Conservation (phyloP, 1,139 yeast genomes). For the Pichia sp. region DNA sequence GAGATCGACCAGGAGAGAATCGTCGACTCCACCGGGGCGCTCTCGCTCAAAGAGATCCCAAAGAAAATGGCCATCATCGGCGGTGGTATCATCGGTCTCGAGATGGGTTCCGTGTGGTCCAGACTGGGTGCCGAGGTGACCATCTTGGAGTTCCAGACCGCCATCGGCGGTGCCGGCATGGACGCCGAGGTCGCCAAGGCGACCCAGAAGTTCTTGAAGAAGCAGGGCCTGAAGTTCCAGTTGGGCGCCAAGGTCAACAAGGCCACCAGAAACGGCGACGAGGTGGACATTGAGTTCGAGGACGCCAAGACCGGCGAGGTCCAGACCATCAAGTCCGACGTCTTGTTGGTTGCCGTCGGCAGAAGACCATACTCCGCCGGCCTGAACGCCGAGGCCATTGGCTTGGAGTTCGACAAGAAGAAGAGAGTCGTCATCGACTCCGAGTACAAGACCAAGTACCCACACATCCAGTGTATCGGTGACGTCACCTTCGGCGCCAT, state of each 20-base stretch:
- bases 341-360: slow-evolving; percentile 93
- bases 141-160: slow-evolving; percentile 81
- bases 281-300: slow-evolving; percentile 84
- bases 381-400: slow-evolving; percentile 81
- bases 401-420: slow-evolving; percentile 83
- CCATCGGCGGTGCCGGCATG: slow-evolving; percentile 95
- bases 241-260: slow-evolving; percentile 85
- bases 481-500: slow-evolving; percentile 98
- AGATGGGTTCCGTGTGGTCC: slow-evolving; percentile 98
- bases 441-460: slow-evolving; percentile 85
- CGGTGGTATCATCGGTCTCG: slow-evolving; percentile 99
- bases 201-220: slow-evolving; percentile 82
- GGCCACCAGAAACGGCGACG: slow-evolving; percentile 85
- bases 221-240: slow-evolving; percentile 95
- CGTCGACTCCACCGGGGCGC: slow-evolving; percentile 92
- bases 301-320: slow-evolving; percentile 81
- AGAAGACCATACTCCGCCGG: slow-evolving; percentile 97
- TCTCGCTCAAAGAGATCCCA: slow-evolving; percentile 82
- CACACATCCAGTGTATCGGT: slow-evolving; percentile 95
- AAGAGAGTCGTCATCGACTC: slow-evolving; percentile 94
- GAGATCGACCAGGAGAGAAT: slow-evolving; percentile 95
- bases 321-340: slow-evolving; percentile 82
- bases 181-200: slow-evolving; percentile 91
- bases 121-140: slow-evolving; percentile 96
- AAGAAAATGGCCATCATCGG: slow-evolving; percentile 91